Base-by-base conservation (phyloP, 179 eudicot species). In the Beta lomatogona region DNA sequence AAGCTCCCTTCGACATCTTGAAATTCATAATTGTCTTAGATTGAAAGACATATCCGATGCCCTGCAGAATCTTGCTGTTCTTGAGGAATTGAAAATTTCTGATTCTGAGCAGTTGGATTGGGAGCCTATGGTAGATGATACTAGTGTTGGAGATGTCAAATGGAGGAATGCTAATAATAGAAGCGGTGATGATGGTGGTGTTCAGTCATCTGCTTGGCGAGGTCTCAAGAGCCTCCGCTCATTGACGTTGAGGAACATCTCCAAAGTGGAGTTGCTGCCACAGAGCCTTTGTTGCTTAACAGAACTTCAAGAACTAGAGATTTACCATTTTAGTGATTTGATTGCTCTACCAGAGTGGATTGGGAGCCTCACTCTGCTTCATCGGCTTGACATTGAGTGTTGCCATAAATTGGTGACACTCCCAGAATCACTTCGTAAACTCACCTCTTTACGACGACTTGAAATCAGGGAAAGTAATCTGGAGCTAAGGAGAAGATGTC, bases 321-420 rank as follows among this genome's bases (percentile, higher is more conserved):
- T 52, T 8, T 52, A 52, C 60, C 0, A 12, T 57, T 15, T 57
- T 15, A 15, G 18, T 11, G 19, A 15, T 57, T 11, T 57, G 60
- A 57, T 15, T 4, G 15, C 19, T 15, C 60, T 57, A 12, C 60
- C 60, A 57, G 60, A 60, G 16, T 76, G 44, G 25, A 65, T 46
- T 66, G 80, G 73, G 48, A n/a, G 18, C 22, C 28, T 77, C 3
- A 12, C 58, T 15, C 48, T 22, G 9, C 80, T 77, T 66, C 28
- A n/a, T 4, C 0, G 1, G 2, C 46, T 77, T 4, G 1, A 1
- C 0, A 66, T 77, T 67, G 0, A 9, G 0, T 0, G 36, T 5
- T 67, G 65, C 80, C 13, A 3, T 4, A 64, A 64, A 22, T 16
- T 77, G 71, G 31, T 13, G 41, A 36, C 59, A 48, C 72, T 77